Conservation (phyloP, 192 early-diverging fungal species). For the Coemansia sp. region DNA sequence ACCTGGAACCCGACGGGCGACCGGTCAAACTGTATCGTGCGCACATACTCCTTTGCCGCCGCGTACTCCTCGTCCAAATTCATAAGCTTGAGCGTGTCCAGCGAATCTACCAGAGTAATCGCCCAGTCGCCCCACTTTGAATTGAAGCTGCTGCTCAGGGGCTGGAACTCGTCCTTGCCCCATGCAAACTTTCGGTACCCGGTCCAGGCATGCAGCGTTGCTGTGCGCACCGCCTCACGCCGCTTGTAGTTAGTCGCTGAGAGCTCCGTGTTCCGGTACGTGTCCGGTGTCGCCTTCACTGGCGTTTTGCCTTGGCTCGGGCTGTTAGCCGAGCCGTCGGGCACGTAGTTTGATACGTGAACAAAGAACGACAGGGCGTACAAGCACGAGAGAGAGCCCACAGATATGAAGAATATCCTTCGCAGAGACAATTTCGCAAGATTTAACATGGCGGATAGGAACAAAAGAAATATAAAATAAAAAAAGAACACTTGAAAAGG, state of each 20-base stretch:
- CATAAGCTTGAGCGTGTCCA: slow-evolving; percentile 84
- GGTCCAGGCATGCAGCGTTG: slow-evolving; percentile 48
- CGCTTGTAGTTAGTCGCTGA: slow-evolving; percentile 21
- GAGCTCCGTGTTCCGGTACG: slow-evolving; percentile 2
- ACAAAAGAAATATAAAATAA: neutral
- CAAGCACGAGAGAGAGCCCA: slow-evolving; percentile 7
- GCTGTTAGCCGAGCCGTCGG: slow-evolving; percentile 1
- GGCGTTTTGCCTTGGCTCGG: slow-evolving; percentile 11
- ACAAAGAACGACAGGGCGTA: slow-evolving; percentile 16
- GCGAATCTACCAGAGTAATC: slow-evolving; percentile 78
- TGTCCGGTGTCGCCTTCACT: neutral
- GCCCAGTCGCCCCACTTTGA: slow-evolving; percentile 65
- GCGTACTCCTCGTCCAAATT: slow-evolving; percentile 69
- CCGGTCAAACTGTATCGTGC: slow-evolving; percentile 52
- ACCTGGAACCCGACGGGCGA: slow-evolving; percentile 3
- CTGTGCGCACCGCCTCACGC: slow-evolving; percentile 29
- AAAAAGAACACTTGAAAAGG: neutral
- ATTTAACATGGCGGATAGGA: neutral
- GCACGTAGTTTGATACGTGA: neutral
- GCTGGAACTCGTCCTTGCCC: slow-evolving; percentile 51
- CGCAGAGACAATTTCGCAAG: slow-evolving; percentile 19
- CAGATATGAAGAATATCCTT: slow-evolving; percentile 17
- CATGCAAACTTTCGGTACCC: slow-evolving; percentile 41
- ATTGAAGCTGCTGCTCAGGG: slow-evolving; percentile 23
- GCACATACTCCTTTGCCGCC: slow-evolving; percentile 65